A percentile compares a stretch with the other conserved stretches of the same genome.
These are phyloP conservation scores for Laguncularia racemosa DNA, from an alignment of 345 rosid genomes.

Conservation along the genomic window DNA sequence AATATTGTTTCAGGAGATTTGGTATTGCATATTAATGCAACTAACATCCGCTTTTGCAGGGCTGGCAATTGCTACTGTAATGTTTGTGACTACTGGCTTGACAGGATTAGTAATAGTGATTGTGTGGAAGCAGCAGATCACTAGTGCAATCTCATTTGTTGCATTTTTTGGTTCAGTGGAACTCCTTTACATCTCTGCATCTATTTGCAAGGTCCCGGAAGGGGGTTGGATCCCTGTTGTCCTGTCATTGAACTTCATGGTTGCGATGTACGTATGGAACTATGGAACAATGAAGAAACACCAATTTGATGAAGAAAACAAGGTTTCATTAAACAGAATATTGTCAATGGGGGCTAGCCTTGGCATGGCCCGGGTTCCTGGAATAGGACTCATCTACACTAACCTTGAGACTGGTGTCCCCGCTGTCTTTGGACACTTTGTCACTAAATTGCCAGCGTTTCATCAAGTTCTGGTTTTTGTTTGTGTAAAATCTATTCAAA, in stretches of 20 bases:
- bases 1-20: no score
- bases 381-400: slow-evolving; percentile 70
- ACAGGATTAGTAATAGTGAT: slow-evolving; percentile 56
- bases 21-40: no score
- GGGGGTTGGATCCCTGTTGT: slow-evolving; percentile 84
- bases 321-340: slow-evolving; percentile 62
- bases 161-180: slow-evolving; percentile 56
- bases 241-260: slow-evolving; percentile 49
- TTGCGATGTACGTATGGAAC: slow-evolving; percentile 73
- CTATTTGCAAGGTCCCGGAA: slow-evolving; percentile 51
- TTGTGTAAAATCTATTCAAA: slow-evolving; percentile 72
- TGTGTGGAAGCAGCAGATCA: slow-evolving; percentile 53
- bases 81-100: slow-evolving; percentile 80
- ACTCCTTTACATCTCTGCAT: slow-evolving; percentile 62
- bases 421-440: slow-evolving; percentile 73
- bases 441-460: slow-evolving; percentile 75
- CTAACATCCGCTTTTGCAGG: slow-evolving; percentile 30
- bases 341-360: slow-evolving; percentile 68
- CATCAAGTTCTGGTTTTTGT: slow-evolving; percentile 74
- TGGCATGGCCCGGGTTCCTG: slow-evolving; percentile 80
- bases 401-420: slow-evolving; percentile 75
- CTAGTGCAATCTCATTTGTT: slow-evolving; percentile 38
- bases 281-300: slow-evolving; percentile 75
- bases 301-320: slow-evolving; percentile 68
- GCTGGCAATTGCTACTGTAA: slow-evolving; percentile 63